Evolutionary conservation across 805 yeast genomes (phyloP).

Genomic region (Zygotorulaspora florentina): DNA sequence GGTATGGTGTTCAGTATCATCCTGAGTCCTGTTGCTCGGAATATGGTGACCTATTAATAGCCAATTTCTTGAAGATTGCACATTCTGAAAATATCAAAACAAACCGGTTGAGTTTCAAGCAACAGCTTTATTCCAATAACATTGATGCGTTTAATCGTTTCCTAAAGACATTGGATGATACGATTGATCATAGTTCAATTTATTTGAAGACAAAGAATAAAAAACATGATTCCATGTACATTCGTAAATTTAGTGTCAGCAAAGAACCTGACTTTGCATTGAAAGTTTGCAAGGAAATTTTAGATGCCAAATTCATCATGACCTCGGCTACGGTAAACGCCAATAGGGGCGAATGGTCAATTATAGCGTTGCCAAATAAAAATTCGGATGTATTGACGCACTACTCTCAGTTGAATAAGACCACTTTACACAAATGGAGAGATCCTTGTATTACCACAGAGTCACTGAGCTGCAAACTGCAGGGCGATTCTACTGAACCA

Average conservation of each 20-base stretch:
- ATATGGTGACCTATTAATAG: constrained; percentile 54
- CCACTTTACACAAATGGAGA: constrained; percentile 31
- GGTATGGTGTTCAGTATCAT: constrained; percentile 94
- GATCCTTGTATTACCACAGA: constrained; percentile 16
- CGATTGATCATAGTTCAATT: constrained; percentile 30
- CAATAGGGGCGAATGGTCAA: constrained; percentile 69
- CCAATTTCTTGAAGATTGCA: constrained; percentile 47
- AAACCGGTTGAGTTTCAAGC: constrained; percentile 16
- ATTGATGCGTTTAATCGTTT: constrained; percentile 2
- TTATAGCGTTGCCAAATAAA: constrained; percentile 65
- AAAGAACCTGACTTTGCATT: constrained; percentile 34
- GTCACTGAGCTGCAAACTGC: neutral
- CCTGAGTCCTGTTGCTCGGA: constrained; percentile 91
- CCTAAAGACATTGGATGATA: constrained; percentile 10
- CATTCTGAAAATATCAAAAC: constrained; percentile 20
- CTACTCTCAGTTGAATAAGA: constrained; percentile 45
- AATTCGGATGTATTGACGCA: constrained; percentile 51
- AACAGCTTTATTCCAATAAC: constrained; percentile 11
- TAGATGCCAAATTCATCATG: constrained; percentile 44
- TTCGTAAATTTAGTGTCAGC: constrained; percentile 13
- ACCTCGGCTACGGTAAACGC: constrained; percentile 58
- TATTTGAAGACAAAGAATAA: constrained; percentile 8
- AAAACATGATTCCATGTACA: constrained; percentile 2
- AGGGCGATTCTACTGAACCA: neutral
- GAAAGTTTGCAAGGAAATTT: constrained; percentile 49